Evolutionary conservation across 2,329 filamentous ascomycete genomes (phyloP).

Genomic region (Aspergillus tamarii): DNA sequence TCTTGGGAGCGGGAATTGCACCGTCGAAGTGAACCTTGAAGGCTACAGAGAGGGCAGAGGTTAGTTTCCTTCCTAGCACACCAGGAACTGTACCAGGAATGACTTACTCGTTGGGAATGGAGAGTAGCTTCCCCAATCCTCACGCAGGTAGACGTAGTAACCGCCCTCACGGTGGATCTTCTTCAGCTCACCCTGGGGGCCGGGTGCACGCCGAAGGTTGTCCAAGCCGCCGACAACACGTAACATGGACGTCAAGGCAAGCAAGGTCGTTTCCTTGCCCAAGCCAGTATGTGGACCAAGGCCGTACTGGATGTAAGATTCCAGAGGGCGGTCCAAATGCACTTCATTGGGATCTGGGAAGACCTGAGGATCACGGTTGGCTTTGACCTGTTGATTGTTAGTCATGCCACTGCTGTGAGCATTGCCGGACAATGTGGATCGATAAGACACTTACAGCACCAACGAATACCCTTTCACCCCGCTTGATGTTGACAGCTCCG

Average conservation of each 20-base stretch:
- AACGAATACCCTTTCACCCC: slow-evolving; percentile 65
- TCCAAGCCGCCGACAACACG: slow-evolving; percentile 65
- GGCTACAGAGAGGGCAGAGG: slow-evolving; percentile 27
- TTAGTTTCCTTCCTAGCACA: slow-evolving; percentile 16
- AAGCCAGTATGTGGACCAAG: slow-evolving; percentile 66
- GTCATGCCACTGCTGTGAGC: not conserved
- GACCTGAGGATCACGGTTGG: slow-evolving; percentile 58
- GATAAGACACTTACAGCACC: slow-evolving; percentile 55
- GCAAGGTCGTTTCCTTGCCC: slow-evolving; percentile 62
- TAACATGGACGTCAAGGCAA: slow-evolving; percentile 69
- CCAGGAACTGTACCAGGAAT: not conserved
- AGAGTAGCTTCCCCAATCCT: slow-evolving; percentile 64
- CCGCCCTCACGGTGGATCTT: slow-evolving; percentile 61
- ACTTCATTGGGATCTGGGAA: slow-evolving; percentile 67
- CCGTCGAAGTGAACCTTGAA: slow-evolving; percentile 51
- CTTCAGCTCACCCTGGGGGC: slow-evolving; percentile 69
- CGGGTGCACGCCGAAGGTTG: slow-evolving; percentile 64
- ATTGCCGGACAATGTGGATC: not conserved
- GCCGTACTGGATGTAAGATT: slow-evolving; percentile 67
- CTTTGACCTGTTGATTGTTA: slow-evolving; percentile 39
- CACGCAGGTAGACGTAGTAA: slow-evolving; percentile 64
- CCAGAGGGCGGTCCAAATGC: slow-evolving; percentile 64
- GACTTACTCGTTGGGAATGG: slow-evolving; percentile 52
- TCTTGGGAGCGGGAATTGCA: slow-evolving; percentile 31
- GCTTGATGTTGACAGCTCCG: slow-evolving; percentile 53